Base-by-base conservation (phyloP, 805 yeast species). In the Yamadazyma takamatsuzukensis region DNA sequence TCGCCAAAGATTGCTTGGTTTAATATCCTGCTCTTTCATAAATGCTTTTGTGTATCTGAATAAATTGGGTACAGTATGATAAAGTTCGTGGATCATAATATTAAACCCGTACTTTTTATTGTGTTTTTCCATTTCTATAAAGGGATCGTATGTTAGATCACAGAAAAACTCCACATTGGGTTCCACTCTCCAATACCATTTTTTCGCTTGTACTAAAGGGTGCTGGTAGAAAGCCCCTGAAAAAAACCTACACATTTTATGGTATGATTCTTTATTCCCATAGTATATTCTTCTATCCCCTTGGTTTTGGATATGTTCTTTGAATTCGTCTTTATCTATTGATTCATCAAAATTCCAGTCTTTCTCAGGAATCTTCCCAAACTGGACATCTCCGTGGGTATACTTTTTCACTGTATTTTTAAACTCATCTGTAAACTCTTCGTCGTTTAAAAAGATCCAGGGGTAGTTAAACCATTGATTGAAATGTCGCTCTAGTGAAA, bases 161-260 rank as follows among this genome's bases (percentile, higher is more conserved):
- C 98, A 90, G 54, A 71, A 87, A 52, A 86, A 87, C 44, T 84
- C 80, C 25, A 90, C 93, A 43, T 83, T 83, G 3, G 97, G 97
- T 56, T 93, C 98, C 9, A 93, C 87, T 35, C 97, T 71, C 96
- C 97, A 89, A 60, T 88, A 90, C 94, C 96, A 90, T 40, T 88
- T 87, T 35, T 78, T 70, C 39, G 77, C 71, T 31, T 59, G 58
- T 26, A 90, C 80, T 41, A 85, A 52, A 5, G 83, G 83, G 55
- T 90, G 96, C 39, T 80, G 75, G 61, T 76, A 86, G 51, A 90
- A 90, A 36, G 69, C 68, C 1, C 96, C 95, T 0, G 94, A 78
- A 52, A 84, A 86, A 54, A 80, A 89, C n/a, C 96, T 71, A 54
- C 97, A 90, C 97, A 90, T 90, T 51, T 83, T 82, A 56, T 90